Evolutionary conservation across 768 basidiomycete species (phyloP).

Genomic region (Boletus subcaerulescens): DNA sequence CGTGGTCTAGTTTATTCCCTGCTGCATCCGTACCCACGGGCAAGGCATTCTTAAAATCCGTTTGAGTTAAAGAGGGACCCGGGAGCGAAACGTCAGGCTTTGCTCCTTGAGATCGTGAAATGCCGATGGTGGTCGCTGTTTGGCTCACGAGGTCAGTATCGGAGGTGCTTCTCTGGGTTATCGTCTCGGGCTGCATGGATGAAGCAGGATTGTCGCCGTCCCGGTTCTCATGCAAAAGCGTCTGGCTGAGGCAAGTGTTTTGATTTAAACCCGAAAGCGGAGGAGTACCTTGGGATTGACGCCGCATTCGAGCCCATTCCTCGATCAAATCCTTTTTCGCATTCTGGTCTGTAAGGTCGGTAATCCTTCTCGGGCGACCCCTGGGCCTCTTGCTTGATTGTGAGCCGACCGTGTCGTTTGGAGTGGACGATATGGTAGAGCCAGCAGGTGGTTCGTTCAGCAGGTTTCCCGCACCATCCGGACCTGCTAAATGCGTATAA

Average conservation of each 20-base stretch:
- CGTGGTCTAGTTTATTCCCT: not conserved
- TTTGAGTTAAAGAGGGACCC: not conserved
- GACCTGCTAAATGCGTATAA: slow-evolving; percentile 27
- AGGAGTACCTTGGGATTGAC: slow-evolving; percentile 26
- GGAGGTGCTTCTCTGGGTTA: not conserved
- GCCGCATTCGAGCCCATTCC: slow-evolving; percentile 32
- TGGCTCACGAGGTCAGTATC: not conserved
- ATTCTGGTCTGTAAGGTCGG: slow-evolving; percentile 19
- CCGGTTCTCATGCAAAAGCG: not conserved
- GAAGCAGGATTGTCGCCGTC: not conserved
- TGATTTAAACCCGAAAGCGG: slow-evolving; percentile 10
- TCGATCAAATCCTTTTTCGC: slow-evolving; percentile 26
- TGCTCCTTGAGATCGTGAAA: slow-evolving; percentile 4
- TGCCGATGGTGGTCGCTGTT: not conserved
- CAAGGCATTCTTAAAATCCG: not conserved
- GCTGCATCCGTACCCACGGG: not conserved
- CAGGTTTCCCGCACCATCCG: slow-evolving; percentile 8
- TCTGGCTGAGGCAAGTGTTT: not conserved
- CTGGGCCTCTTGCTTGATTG: slow-evolving; percentile 7
- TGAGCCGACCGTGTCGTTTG: not conserved
- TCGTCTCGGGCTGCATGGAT: not conserved
- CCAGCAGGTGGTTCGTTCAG: slow-evolving; percentile 3
- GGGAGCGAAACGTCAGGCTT: not conserved
- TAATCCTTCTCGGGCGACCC: slow-evolving; percentile 14
- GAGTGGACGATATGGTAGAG: slow-evolving; percentile 2